phyloP scores from a whole-genome alignment of 75 land plant species.

The Pseudotsuga menziesii region DNA sequence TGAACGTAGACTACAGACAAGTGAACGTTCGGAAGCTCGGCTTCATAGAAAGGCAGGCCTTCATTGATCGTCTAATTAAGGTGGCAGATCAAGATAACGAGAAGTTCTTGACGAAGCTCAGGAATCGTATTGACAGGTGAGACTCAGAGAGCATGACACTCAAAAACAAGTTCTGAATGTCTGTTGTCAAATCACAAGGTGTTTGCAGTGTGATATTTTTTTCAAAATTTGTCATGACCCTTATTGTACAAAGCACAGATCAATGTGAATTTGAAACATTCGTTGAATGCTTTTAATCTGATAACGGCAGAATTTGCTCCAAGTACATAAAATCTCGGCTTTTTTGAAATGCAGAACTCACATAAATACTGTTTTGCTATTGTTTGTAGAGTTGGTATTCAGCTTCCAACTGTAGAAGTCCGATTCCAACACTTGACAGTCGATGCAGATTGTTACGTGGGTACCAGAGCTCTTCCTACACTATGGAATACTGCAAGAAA shows the following conservation, averaged over 20 bases:
- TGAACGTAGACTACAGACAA: slow-evolving; percentile 20
- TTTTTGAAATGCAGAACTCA: background rate
- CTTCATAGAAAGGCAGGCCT: slow-evolving; percentile 37
- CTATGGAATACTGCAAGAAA: slow-evolving; percentile 59
- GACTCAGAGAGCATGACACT: background rate
- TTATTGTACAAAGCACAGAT: too few species aligned
- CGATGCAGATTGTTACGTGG: slow-evolving; percentile 67
- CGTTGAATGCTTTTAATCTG: background rate
- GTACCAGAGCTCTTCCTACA: slow-evolving; percentile 73
- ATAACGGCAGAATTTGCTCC: background rate
- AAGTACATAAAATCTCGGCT: background rate
- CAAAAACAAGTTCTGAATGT: background rate
- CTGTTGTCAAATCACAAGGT: background rate
- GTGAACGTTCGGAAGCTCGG: slow-evolving; percentile 62
- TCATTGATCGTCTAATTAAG: background rate
- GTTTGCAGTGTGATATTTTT: too few species aligned
- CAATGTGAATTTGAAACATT: background rate
- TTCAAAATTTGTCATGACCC: too few species aligned
- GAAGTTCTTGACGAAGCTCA: slow-evolving; percentile 27
- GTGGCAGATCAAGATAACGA: slow-evolving; percentile 24
- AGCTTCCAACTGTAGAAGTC: slow-evolving; percentile 78
- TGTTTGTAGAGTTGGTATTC: slow-evolving; percentile 70
- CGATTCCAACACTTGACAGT: slow-evolving; percentile 66
- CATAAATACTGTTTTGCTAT: background rate
- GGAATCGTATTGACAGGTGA: background rate